Evolutionary conservation across 139 green algal genomes (phyloP).

Genomic region (Spirogloea muscicola): DNA sequence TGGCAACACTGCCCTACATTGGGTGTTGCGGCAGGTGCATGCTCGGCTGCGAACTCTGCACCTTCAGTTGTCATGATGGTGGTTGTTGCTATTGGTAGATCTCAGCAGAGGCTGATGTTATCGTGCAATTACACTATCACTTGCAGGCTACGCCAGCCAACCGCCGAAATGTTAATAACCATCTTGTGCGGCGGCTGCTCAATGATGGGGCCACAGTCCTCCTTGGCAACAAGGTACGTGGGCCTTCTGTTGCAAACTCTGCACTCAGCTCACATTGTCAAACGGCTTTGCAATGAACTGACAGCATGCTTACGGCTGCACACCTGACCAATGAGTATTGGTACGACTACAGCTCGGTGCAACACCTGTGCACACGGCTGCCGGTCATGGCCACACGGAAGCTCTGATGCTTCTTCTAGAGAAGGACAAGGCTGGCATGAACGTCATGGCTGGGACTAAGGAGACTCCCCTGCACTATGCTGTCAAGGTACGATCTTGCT

Average conservation of each 20-base stretch:
- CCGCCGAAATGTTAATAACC: too few species aligned
- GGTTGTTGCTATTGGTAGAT: too few species aligned
- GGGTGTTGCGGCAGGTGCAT: slow-evolving; percentile 26
- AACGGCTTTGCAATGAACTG: too few species aligned
- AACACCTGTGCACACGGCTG: slow-evolving; percentile 36
- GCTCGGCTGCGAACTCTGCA: too few species aligned
- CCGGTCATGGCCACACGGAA: slow-evolving; percentile 35
- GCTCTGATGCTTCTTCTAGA: slow-evolving; percentile 29
- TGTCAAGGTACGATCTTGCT: slow-evolving; percentile 12
- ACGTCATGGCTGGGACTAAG: slow-evolving; percentile 20
- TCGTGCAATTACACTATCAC: too few species aligned
- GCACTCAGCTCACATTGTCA: too few species aligned
- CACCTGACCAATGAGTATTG: too few species aligned
- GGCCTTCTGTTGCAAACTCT: too few species aligned
- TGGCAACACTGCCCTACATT: slow-evolving; percentile 44
- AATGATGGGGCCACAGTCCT: slow-evolving; percentile 28
- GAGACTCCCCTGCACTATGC: slow-evolving; percentile 43
- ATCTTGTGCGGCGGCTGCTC: slow-evolving; percentile 18
- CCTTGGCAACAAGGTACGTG: slow-evolving; percentile 32
- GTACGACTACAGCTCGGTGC: slow-evolving; percentile 28
- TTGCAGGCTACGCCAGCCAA: too few species aligned
- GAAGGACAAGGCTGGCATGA: slow-evolving; percentile 12
- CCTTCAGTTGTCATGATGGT: too few species aligned
- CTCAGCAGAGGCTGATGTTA: too few species aligned
- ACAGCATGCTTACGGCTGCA: too few species aligned